A percentile compares a stretch with the other conserved stretches of the same genome.
Evolutionary conservation across 805 yeast species (phyloP).

Genomic region (Priceomyces melissophilus): DNA sequence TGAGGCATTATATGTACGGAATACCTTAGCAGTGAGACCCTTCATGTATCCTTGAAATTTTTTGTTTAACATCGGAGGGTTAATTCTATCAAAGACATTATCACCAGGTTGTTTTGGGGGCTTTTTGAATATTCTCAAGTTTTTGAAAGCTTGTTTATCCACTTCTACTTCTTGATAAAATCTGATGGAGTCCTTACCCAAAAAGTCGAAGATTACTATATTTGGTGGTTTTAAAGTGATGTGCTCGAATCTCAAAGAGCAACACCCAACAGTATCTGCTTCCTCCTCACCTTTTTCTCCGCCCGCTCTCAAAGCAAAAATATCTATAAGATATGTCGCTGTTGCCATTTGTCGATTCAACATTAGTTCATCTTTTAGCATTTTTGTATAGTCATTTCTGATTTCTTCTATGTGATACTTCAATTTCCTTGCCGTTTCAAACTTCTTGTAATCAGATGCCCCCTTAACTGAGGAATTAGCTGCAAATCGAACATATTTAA

Average conservation of each 20-base stretch:
- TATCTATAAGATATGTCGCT: constrained; percentile 88
- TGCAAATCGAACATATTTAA: constrained; percentile 88
- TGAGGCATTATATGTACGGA: constrained; percentile 96
- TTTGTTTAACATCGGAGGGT: constrained; percentile 77
- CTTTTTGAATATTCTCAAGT: constrained; percentile 80
- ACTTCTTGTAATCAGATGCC: constrained; percentile 83
- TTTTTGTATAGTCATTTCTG: constrained; percentile 67
- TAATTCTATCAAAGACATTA: constrained; percentile 85
- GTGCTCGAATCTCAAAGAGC: constrained; percentile 89
- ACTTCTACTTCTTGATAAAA: constrained; percentile 91
- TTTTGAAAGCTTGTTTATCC: constrained; percentile 86
- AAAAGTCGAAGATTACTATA: constrained; percentile 82
- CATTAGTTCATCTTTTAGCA: constrained; percentile 74
- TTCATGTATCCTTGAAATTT: constrained; percentile 87
- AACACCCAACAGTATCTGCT: constrained; percentile 98
- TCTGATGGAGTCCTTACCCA: constrained; percentile 94
- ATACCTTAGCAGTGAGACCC: constrained; percentile 93
- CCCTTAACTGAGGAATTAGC: constrained; percentile 90
- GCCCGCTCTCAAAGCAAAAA: constrained; percentile 94
- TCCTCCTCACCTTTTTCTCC: constrained; percentile 97
- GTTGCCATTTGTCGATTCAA: constrained; percentile 88
- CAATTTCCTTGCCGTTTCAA: constrained; percentile 88
- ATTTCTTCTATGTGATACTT: constrained; percentile 68
- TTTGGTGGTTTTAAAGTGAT: constrained; percentile 81
- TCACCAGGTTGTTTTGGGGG: constrained; percentile 90